phyloP scores from a whole-genome alignment of 78 protist genomes.

The Anaeramoeba ignava region DNA sequence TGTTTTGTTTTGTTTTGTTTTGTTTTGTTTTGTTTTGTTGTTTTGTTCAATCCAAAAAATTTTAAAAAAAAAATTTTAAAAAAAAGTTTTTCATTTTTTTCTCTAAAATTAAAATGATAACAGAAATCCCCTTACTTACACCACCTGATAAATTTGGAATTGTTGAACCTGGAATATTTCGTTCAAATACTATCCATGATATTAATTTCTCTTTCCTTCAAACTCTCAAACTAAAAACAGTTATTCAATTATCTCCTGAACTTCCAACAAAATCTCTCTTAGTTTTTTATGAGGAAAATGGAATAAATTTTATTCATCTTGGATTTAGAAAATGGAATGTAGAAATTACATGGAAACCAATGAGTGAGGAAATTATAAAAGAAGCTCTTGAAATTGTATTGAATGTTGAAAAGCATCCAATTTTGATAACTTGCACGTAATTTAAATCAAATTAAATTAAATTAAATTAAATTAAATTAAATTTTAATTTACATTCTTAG shows the following conservation, averaged over 20 bases:
- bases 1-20: too few relatives aligned
- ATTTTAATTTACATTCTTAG: not conserved
- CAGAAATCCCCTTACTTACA: too few relatives aligned
- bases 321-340: slow-evolving; percentile 57
- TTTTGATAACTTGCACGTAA: slow-evolving; percentile 57
- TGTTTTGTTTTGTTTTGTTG: too few relatives aligned
- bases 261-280: slow-evolving; percentile 46
- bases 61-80: too few relatives aligned
- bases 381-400: slow-evolving; percentile 55
- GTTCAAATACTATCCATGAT: slow-evolving; percentile 42
- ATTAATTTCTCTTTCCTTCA: slow-evolving; percentile 43
- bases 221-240: slow-evolving; percentile 34
- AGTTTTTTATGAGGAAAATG: slow-evolving; percentile 42
- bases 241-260: slow-evolving; percentile 57
- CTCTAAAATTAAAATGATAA: too few relatives aligned
- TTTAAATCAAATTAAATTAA: not conserved
- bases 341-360: slow-evolving; percentile 42
- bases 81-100: too few relatives aligned
- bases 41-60: too few relatives aligned
- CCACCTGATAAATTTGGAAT: not conserved
- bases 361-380: slow-evolving; percentile 57
- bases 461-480: not conserved
- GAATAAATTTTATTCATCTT: slow-evolving; percentile 44
- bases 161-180: slow-evolving; percentile 16
- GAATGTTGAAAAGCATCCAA: slow-evolving; percentile 44